phyloP scores from a whole-genome alignment of 2,329 filamentous ascomycete genomes.

The Uncinocarpus reesii region DNA sequence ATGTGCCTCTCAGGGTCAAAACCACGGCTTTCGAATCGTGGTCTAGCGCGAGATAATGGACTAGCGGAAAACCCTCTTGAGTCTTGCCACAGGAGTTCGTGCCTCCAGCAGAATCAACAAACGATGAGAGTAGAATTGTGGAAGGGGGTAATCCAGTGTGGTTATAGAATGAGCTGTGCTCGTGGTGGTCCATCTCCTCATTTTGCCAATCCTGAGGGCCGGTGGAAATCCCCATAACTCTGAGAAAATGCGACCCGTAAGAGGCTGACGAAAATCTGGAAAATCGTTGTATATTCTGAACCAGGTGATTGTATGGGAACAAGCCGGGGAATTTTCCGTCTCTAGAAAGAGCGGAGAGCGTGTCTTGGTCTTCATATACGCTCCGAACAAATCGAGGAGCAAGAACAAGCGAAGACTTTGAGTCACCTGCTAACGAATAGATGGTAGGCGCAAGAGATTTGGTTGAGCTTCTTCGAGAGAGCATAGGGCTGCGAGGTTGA shows the following conservation, averaged over 20 bases:
- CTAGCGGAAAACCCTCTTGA: conserved; percentile 56
- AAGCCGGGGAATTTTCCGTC: conserved; percentile 38
- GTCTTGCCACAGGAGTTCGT: conserved; percentile 55
- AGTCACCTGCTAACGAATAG: conserved; percentile 38
- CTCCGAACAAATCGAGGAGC: conserved; percentile 35
- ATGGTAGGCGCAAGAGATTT: conserved; percentile 37
- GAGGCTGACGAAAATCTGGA: conserved; percentile 40
- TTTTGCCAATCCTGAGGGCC: conserved; percentile 25
- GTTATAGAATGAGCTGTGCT: conserved; percentile 38
- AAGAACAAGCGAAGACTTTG: conserved; percentile 37
- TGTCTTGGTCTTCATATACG: conserved; percentile 38
- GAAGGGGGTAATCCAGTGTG: conserved; percentile 38
- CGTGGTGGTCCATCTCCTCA: conserved; percentile 30
- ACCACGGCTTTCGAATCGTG: conserved; percentile 62
- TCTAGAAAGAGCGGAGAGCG: conserved; percentile 35
- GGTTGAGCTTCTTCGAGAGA: conserved; percentile 22
- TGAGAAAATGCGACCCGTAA: conserved; percentile 39
- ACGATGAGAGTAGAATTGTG: conserved; percentile 54
- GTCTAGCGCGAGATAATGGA: conserved; percentile 63
- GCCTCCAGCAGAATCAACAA: conserved; percentile 58
- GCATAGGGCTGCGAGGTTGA: conserved; percentile 19
- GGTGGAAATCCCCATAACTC: conserved; percentile 37
- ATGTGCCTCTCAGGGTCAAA: conserved; percentile 59
- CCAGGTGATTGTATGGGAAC: conserved; percentile 38
- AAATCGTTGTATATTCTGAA: conserved; percentile 38